Evolutionary conservation across 495 filamentous ascomycete genomes (phyloP), one percentile per base, ranked within the genome.

Genomic region (Penicillium robsamsonii): DNA sequence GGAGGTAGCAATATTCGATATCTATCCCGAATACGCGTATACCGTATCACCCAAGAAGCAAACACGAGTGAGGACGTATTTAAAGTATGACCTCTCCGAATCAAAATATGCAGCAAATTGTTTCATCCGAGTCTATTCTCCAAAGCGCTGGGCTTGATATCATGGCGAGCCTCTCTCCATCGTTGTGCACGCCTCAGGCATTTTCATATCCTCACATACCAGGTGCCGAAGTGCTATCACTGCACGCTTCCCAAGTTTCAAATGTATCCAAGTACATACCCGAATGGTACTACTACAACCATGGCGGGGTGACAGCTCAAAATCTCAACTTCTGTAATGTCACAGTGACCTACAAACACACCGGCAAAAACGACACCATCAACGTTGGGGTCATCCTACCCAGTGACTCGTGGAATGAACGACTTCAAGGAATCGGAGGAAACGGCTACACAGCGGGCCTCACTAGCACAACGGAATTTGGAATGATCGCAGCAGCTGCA

Each of bases 311-410:
- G 18, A 7, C 10, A n/a, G 43, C 43, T 24, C 9, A 22, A 24
- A 25, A 45, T 0, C 43, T 45, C 22, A 45, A 25, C 43, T 78
- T 78, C 58, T 79, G 77, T 59, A 78, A 80, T 54, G 58, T 80
- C 38, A 79, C 73, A 4, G 56, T 79, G 29, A 65, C 66, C 6
- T 76, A 79, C 57, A 77, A 76, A 3, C 75, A 79, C 60, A 68
- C 71, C 0, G 72, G 66, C 2, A 50, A 61, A 31, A 62, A 71
- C 55, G 76, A 80, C 50, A 61, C 22, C 5, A 58, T 81, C 43
- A 53, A 55, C 42, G 64, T 68, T 45, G 59, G 69, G 42, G 41
- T 70, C 22, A 75, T 67, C 67, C 59, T 80, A 0, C 79, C 77
- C 2, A 48, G 65, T 10, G 20, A 47, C 2, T 50, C 62, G 8